Conservation (phyloP, 2,329 filamentous ascomycete species). For the Trichoderma sp. region DNA sequence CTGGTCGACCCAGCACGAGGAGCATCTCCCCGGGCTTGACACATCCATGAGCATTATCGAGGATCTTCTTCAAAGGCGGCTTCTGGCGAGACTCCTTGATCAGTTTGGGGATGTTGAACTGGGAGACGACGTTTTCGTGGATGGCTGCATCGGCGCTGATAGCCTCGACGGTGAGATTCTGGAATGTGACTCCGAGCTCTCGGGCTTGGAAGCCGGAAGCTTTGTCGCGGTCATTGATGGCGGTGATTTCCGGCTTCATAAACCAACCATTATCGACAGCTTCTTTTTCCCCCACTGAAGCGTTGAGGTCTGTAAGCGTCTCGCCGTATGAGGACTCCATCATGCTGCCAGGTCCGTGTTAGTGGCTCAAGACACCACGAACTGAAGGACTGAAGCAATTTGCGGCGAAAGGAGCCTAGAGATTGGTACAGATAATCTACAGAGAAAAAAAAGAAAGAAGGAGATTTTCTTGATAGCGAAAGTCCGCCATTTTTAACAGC, state of each 20-base stretch:
- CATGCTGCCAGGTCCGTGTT: conserved; percentile 10
- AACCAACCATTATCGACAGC: conserved; percentile 43
- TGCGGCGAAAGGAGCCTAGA: background rate
- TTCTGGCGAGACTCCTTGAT: conserved; percentile 55
- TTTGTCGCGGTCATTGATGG: conserved; percentile 45
- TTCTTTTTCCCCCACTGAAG: conserved; percentile 21
- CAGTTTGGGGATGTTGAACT: conserved; percentile 57
- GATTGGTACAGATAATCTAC: background rate
- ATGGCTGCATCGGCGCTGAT: conserved; percentile 62
- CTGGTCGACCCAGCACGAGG: conserved; percentile 67
- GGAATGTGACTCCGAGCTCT: conserved; percentile 65
- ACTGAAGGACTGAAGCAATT: background rate
- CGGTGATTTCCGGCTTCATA: conserved; percentile 51
- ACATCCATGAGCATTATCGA: conserved; percentile 66
- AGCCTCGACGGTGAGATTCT: conserved; percentile 63
- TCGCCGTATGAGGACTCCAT: conserved; percentile 36
- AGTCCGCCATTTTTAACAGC: background rate
- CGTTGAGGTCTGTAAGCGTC: conserved; percentile 32
- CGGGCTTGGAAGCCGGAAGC: conserved; percentile 50
- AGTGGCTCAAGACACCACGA: conserved; percentile 5
- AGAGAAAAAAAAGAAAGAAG: background rate
- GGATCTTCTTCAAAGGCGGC: conserved; percentile 63
- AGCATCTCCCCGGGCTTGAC: conserved; percentile 74
- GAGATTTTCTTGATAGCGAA: background rate
- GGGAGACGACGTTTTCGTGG: conserved; percentile 65